Base-by-base conservation (phyloP, 139 green algal genomes). In the Nannochloris sp. region DNA sequence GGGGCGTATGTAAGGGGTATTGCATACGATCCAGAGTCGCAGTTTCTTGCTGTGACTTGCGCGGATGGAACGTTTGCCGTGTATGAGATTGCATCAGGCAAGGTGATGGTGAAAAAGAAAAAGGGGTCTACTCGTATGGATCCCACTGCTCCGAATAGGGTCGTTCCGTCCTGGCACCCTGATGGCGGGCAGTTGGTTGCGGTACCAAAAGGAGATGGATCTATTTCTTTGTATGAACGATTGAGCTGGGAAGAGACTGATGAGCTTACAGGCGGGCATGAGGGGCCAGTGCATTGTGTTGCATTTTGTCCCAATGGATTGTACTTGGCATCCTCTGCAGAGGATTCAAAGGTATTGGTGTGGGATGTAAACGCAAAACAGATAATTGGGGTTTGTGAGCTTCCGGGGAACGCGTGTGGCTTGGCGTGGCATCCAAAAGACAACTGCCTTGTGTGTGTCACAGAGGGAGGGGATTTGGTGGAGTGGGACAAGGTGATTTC, bases 231-330 rank as follows among this genome's bases (percentile, higher is more conserved):
- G 43, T 78, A 80, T 46, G 85, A 91, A 71, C 75, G 84, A 4
- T 74, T 89, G 49, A 80, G 61, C 63, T 91, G 85, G 82, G 67
- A 71, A 45, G 45, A 51, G 0, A 63, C 65, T 5, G 59, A 33
- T 33, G 36, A 29, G 6, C 69, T 85, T 31, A 29, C 45, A 1
- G 61, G 56, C 5, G 48, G 26, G 53, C 87, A 95, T 56, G 67
- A 29, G 3, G 67, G 14, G 1, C 36, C 59, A 14, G 70, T 92
- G 13, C 68, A 67, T 23, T 40, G 78, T 9, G 17, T 91, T 5
- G 65, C 75, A 11, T 93, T 88, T 66, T 92, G 82, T 6, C 81
- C 82, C 13, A 96, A 95, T 66, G 83, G 84, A 29, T 69, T 90
- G 20, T 95, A 95, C 69, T 53, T 85, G 1, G 79, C 79, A 1